Evolutionary conservation across 108 stramenopile genomes (phyloP), one percentile per base, ranked within the genome.

Genomic region (Fragilariopsis cylindrus): DNA sequence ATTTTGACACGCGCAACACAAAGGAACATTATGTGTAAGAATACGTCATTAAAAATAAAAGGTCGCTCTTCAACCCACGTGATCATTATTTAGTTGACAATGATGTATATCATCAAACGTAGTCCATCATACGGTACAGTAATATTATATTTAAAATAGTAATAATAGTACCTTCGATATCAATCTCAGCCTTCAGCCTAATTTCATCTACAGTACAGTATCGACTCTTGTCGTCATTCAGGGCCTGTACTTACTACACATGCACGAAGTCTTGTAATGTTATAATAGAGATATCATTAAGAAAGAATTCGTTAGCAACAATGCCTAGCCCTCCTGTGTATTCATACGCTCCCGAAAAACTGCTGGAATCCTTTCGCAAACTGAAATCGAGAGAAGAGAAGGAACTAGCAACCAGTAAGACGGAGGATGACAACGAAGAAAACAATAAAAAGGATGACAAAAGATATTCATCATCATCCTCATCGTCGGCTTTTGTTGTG

Each of bases 331-430:
- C 7, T 7, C 46, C 19, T 4, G 41, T 69, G 6, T 77, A 79
- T 62, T 63, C 68, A n/a, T 79, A 79, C 57, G 21, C 65, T 30
- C 78, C 78, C 55, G 54, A 60, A 12, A 19, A 8, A 9, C 58
- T 79, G 11, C 21, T 74, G 39, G 60, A 52, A 18, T 62, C 73
- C 6, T 79, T 72, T 70, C 60, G 55, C 42, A 50, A 49, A 19
- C 77, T 78, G 42, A 47, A 44, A 9, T 49, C 76, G 6, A 30
- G 16, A 5, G 63, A 64, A 56, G 42, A 63, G 6, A 30, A 40
- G 7, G 63, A 64, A 56, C n/a, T 52, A 13, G 56, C 19, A 47
- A 18, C 15, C 30, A n/a, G 55, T 15, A 56, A 58, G 5, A 15
- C 63, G 11, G 30, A 45, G 41, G 9, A 41, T 18, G 56, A 46